Evolutionary conservation across 306 rosid genomes (phyloP), one percentile per base, ranked within the genome.

Genomic region (Inga leiocalycina): DNA sequence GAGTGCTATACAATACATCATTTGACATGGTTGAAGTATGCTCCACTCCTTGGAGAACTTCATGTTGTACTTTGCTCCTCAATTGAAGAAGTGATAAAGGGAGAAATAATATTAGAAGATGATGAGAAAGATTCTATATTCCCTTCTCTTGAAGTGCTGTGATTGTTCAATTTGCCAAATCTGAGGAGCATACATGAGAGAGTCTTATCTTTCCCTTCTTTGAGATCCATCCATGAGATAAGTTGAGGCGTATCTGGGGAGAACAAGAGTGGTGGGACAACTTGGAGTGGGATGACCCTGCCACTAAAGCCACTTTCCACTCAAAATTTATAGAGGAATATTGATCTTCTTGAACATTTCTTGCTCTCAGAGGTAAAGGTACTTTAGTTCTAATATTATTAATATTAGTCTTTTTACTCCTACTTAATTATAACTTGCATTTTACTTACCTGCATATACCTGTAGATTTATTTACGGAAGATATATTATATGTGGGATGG

Each of bases 81-180:
- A 56, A 1, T 56, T 6, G 62, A 56, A 56, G 27, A 56, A 20
- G 10, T 56, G 27, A 56, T 56, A 19, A 56, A 56, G 24, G 62
- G 12, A 56, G 62, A 56, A 8, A 20, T 2, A 8, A 20, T 2
- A 56, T 19, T 20, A 56, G 10, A 19, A 19, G 62, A 54, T 6
- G 59, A 54, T 19, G 59, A 52, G 22, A 52, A 52, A 52, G 59
- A 52, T 52, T 0, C 59, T 3, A 52, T 52, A 16, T 52, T 52
- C 59, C 22, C 59, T 52, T 52, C 59, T 17, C 59, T 17, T 17
- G 59, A 5, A 52, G 0, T 0, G n/a, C 20, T 52, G 22, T 0
- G 0, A 0, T 15, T 52, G 22, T 1, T 1, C 2, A 0, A 0
- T 0, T 5, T 16, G n/a, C 59, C 2, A 4, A 52, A 17, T 16